These are phyloP conservation scores for Monilinia fructicola DNA, from an alignment of 2,329 filamentous ascomycete species.

Conservation along the genomic window DNA sequence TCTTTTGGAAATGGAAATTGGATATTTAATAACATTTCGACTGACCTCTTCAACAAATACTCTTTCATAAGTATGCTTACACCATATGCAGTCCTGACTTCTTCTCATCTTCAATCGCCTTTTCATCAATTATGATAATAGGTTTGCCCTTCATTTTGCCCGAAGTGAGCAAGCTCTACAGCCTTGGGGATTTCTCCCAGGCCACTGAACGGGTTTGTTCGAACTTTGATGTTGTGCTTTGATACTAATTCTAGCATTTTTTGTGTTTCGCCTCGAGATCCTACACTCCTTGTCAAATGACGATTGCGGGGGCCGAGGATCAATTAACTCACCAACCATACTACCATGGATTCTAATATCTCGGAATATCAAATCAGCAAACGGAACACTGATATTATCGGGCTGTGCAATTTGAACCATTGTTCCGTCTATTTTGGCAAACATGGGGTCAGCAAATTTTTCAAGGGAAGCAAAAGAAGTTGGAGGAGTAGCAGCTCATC, in stretches of 20 bases:
- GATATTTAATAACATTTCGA: too few species aligned
- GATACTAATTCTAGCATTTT: slow-evolving; percentile 51
- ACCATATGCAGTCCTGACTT: slow-evolving; percentile 32
- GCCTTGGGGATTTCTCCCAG: slow-evolving; percentile 53
- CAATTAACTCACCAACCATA: slow-evolving; percentile 37
- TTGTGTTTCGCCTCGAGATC: slow-evolving; percentile 46
- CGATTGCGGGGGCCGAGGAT: slow-evolving; percentile 14
- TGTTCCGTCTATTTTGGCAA: slow-evolving; percentile 42
- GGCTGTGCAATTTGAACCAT: slow-evolving; percentile 60
- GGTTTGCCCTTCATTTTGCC: slow-evolving; percentile 57
- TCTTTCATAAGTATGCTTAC: background rate
- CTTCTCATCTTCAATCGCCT: slow-evolving; percentile 37
- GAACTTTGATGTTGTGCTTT: slow-evolving; percentile 49
- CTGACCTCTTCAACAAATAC: too few species aligned
- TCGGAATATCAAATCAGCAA: slow-evolving; percentile 52
- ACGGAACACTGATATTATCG: slow-evolving; percentile 43
- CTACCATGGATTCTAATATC: slow-evolving; percentile 53
- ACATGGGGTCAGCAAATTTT: slow-evolving; percentile 5
- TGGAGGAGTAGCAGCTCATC: background rate
- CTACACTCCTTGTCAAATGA: slow-evolving; percentile 32
- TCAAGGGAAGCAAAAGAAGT: background rate
- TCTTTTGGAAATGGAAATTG: too few species aligned
- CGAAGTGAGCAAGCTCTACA: slow-evolving; percentile 49
- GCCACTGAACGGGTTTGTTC: slow-evolving; percentile 53
- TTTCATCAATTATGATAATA: slow-evolving; percentile 51